Conservation (phyloP, 345 rosid genomes). For the Theobroma cacao region DNA sequence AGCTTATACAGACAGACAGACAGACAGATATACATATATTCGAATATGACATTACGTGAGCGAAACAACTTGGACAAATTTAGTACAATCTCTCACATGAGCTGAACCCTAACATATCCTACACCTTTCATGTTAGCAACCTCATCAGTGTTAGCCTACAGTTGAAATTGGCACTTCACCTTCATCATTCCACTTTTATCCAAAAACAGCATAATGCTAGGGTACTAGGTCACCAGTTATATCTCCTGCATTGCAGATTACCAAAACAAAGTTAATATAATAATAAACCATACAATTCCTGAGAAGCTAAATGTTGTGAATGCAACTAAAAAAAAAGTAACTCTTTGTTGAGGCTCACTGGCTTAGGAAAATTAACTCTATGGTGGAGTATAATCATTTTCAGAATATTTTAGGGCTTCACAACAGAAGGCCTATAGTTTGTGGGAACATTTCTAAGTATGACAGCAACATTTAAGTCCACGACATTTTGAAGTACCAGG, state of each 20-base stretch:
- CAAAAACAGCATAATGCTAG: no score
- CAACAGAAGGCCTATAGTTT: background rate
- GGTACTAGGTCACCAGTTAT: background rate
- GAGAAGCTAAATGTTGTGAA: background rate
- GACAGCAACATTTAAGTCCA: background rate
- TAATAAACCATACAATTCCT: background rate
- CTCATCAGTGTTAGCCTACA: background rate
- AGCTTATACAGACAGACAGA: background rate
- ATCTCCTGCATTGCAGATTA: slow-evolving; percentile 14
- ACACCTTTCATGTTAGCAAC: background rate
- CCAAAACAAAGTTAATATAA: no score
- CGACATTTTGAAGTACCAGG: background rate
- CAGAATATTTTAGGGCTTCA: background rate
- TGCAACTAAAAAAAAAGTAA: background rate
- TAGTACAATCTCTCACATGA: background rate
- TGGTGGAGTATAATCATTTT: background rate
- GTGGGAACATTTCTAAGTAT: background rate
- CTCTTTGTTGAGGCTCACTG: background rate
- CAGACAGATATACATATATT: no score
- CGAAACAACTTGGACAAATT: background rate
- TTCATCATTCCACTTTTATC: background rate
- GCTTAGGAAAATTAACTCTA: background rate
- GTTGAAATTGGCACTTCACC: background rate
- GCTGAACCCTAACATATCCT: background rate
- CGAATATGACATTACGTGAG: background rate